Evolutionary conservation across 306 rosid species (phyloP).

Genomic region (Lathyrus sativus): DNA sequence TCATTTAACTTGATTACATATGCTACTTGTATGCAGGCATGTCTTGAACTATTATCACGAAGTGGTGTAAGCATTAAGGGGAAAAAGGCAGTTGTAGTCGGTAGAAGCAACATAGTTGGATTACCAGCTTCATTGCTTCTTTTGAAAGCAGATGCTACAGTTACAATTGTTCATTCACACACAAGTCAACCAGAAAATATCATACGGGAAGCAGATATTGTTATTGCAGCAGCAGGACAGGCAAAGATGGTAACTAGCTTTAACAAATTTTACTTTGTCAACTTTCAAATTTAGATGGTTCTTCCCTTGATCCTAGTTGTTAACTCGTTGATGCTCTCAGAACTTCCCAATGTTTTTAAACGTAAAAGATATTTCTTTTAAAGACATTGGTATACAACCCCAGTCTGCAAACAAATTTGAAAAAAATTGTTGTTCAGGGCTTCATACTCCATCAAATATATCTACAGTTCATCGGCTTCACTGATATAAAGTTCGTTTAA

Average conservation of each 20-base stretch:
- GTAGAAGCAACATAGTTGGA: constrained; percentile 96
- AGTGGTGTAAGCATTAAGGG: constrained; percentile 77
- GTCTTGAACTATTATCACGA: constrained; percentile 77
- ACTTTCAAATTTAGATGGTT: constrained; percentile 25
- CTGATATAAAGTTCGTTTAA: constrained; percentile 9
- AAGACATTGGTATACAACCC: constrained; percentile 5
- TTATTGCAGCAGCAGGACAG: constrained; percentile 96
- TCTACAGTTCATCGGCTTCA: constrained; percentile 15
- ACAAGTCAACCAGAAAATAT: constrained; percentile 64
- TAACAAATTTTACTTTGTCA: constrained; percentile 23
- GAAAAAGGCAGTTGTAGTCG: constrained; percentile 87
- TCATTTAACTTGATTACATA: constrained; percentile 4
- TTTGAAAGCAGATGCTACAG: constrained; percentile 87
- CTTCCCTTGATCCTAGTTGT: background rate
- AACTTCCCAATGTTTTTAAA: background rate
- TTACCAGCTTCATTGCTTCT: constrained; percentile 85
- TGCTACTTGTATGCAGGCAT: constrained; percentile 58
- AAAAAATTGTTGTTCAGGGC: background rate
- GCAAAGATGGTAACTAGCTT: constrained; percentile 64
- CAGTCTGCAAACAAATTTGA: constrained; percentile 5
- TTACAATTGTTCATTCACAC: constrained; percentile 73
- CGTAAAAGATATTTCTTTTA: constrained; percentile 25
- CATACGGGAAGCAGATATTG: constrained; percentile 80
- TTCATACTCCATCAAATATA: constrained; percentile 10
- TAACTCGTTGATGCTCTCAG: background rate